Percentiles rank a stretch among this genome's conserved stretches.
Evolutionary conservation across 352 stramenopile genomes (phyloP).

Genomic region (Saprolegnia diclina): DNA sequence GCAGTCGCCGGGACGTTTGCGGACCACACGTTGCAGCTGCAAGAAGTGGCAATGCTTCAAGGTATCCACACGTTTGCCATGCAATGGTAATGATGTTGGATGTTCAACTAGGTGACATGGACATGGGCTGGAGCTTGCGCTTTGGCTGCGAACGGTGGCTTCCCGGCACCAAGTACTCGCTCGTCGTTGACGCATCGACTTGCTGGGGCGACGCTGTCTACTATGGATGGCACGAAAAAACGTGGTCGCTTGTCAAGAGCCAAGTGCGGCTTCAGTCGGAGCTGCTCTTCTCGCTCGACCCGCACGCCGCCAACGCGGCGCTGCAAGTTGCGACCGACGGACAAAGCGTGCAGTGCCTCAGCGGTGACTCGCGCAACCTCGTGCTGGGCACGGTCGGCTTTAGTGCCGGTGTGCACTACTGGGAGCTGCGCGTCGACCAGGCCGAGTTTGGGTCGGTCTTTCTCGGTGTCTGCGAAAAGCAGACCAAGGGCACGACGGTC

Average conservation of each 20-base stretch:
- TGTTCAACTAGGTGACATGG: conserved; percentile 39
- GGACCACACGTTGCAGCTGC: conserved; percentile 56
- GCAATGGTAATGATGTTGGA: background rate
- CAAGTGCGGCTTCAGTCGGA: conserved; percentile 59
- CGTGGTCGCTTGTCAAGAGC: conserved; percentile 57
- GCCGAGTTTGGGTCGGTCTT: conserved; percentile 97
- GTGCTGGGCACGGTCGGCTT: conserved; percentile 83
- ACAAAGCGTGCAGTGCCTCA: conserved; percentile 73
- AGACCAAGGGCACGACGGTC: conserved; percentile 17
- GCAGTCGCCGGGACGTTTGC: conserved; percentile 55
- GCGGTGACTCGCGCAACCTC: conserved; percentile 80
- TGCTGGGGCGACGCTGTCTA: conserved; percentile 16
- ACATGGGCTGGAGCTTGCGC: conserved; percentile 82
- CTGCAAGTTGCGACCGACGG: conserved; percentile 70
- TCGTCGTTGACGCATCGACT: conserved; percentile 30
- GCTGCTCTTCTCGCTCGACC: conserved; percentile 82
- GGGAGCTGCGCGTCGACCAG: conserved; percentile 96
- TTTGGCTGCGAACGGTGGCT: conserved; percentile 86
- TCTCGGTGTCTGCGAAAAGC: conserved; percentile 93
- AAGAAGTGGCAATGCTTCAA: conserved; percentile 75
- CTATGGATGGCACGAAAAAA: conserved; percentile 30
- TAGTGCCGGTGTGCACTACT: conserved; percentile 93
- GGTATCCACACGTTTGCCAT: conserved; percentile 24
- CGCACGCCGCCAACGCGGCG: conserved; percentile 70
- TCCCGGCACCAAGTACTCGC: conserved; percentile 75